phyloP scores from a whole-genome alignment of 306 rosid genomes.

The Aeschynomene evenia region DNA sequence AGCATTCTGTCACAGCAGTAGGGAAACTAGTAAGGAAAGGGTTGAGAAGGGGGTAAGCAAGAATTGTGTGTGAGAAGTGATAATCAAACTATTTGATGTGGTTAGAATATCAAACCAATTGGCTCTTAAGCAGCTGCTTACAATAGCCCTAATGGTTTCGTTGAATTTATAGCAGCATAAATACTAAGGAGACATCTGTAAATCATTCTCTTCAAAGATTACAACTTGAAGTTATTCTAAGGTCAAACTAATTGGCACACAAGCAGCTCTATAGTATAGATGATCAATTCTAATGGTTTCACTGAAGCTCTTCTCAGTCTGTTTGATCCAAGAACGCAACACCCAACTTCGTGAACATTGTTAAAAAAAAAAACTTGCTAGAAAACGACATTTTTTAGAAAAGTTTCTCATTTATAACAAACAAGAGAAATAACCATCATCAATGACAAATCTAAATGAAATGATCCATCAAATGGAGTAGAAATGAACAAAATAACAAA shows the following conservation, averaged over 20 bases:
- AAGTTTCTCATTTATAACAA: not conserved
- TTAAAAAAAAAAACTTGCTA: not conserved
- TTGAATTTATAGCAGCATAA: not conserved
- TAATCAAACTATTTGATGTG: not conserved
- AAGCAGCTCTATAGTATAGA: not conserved
- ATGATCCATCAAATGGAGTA: not conserved
- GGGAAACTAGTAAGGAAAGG: not conserved
- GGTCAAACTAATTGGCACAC: not conserved
- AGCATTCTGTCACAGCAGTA: not conserved
- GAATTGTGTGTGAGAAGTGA: not conserved
- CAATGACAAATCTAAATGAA: slow-evolving; percentile 12
- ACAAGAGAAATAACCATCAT: slow-evolving; percentile 21
- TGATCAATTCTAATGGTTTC: not conserved
- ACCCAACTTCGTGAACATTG: not conserved
- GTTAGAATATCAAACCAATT: not conserved
- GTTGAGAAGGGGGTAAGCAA: not conserved
- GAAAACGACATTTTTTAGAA: slow-evolving; percentile 8
- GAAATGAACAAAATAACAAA: slow-evolving; percentile 16
- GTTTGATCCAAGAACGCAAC: not conserved
- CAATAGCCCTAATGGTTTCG: not conserved
- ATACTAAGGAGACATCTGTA: not conserved
- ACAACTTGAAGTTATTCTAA: not conserved
- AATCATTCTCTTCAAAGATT: not conserved
- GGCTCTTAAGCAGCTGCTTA: not conserved
- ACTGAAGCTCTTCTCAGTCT: not conserved